A percentile compares a stretch with the other conserved stretches of the same genome.
Conservation (phyloP, 2,329 filamentous ascomycete genomes). For the Colletotrichum incanum region DNA sequence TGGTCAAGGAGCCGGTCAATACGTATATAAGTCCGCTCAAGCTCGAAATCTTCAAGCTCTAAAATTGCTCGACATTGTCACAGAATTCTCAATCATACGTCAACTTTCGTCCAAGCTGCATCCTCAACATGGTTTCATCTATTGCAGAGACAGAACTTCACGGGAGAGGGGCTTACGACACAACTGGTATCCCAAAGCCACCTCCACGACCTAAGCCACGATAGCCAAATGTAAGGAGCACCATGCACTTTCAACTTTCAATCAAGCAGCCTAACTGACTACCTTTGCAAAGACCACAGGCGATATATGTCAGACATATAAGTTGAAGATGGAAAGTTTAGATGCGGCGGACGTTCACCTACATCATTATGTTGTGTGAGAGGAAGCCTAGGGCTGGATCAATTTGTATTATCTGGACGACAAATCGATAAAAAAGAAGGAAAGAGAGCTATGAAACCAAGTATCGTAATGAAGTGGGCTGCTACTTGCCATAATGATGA, state of each 20-base stretch:
- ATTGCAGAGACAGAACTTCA: rapidly evolving
- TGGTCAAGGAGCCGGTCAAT: neutral
- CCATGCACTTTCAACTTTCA: neutral
- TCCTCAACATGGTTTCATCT: neutral
- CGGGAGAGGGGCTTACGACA: neutral
- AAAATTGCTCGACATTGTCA: neutral
- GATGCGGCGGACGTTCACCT: no score
- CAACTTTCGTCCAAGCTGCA: neutral
- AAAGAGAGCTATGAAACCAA: no score
- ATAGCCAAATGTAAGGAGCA: neutral
- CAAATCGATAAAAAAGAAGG: no score
- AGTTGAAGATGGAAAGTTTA: no score
- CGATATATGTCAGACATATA: no score
- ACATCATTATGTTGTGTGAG: no score
- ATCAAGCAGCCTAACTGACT: neutral
- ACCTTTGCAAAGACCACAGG: no score
- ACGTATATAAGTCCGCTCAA: neutral
- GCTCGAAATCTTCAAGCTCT: neutral
- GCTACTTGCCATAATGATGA: no score
- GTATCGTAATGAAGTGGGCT: no score
- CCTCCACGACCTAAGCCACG: neutral
- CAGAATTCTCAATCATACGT: no score
- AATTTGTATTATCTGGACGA: no score
- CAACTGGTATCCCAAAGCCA: neutral
- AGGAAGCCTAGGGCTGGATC: no score